Evolutionary conservation across 345 rosid genomes (phyloP).

Genomic region (Populus nigra): DNA sequence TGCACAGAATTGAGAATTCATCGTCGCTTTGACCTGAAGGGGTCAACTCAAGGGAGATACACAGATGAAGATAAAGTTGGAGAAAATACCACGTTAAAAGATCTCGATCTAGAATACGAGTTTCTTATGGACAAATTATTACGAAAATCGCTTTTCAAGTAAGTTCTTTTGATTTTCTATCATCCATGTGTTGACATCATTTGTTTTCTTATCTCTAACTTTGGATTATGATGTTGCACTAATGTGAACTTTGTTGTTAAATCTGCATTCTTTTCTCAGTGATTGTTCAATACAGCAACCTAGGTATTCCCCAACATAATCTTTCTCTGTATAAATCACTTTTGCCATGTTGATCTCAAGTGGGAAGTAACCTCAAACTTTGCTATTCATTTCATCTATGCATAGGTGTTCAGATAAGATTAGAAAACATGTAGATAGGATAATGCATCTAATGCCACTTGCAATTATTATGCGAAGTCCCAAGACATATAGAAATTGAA

Average conservation of each 20-base stretch:
- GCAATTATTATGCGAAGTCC: neutral
- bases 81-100: conserved; percentile 77
- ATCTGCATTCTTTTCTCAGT: neutral
- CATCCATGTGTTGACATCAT: neutral
- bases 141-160: conserved; percentile 75
- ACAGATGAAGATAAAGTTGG: conserved; percentile 62
- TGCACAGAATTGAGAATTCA: conserved; percentile 92
- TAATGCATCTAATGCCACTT: neutral
- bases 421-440: neutral
- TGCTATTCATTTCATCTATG: neutral
- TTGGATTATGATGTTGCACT: neutral
- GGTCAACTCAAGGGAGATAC: conserved; percentile 77
- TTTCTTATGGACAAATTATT: conserved; percentile 86
- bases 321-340: neutral
- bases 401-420: neutral
- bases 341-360: neutral
- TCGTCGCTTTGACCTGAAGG: conserved; percentile 87
- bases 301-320: neutral
- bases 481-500: neutral
- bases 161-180: conserved; percentile 25
- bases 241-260: no score
- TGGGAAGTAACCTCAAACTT: neutral
- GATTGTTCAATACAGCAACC: neutral
- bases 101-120: conserved; percentile 73
- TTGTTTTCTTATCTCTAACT: neutral